These are phyloP conservation scores for Populus alba DNA, from an alignment of 345 rosid species.

Conservation along the genomic window DNA sequence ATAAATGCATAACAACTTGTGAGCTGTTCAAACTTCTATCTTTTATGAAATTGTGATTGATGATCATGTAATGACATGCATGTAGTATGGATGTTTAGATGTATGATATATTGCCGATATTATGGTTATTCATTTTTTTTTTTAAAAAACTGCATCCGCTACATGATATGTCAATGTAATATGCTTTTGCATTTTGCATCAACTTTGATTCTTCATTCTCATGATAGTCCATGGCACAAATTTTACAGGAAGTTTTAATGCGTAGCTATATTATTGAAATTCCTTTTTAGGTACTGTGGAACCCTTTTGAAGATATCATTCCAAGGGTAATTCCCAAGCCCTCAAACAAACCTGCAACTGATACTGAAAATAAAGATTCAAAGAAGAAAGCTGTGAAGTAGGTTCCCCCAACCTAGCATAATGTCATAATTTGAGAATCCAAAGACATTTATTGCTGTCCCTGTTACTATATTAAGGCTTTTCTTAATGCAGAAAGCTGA, in stretches of 20 bases:
- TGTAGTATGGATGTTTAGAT: background rate
- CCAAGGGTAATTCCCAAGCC: conserved; percentile 50
- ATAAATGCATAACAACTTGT: background rate
- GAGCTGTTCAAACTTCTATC: background rate
- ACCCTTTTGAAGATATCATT: conserved; percentile 93
- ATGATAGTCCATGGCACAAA: background rate
- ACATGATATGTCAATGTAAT: background rate
- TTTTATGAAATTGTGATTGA: background rate
- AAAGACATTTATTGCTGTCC: background rate
- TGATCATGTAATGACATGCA: background rate
- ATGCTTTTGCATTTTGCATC: background rate
- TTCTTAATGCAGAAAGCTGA: conserved; percentile 67
- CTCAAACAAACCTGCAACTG: conserved; percentile 30
- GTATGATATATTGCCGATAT: background rate
- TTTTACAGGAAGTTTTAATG: background rate
- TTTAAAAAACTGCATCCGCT: background rate
- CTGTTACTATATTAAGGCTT: conserved; percentile 17
- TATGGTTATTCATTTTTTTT: background rate
- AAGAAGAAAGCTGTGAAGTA: conserved; percentile 80
- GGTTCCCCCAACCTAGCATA: conserved; percentile 18
- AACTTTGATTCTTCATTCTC: background rate
- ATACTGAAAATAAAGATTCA: conserved; percentile 49
- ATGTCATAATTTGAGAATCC: conserved; percentile 2
- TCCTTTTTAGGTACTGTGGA: conserved; percentile 71
- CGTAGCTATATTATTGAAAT: conserved; percentile 1